phyloP scores from a whole-genome alignment of 1,284 basidiomycete species.

The Leccinum subrobustum region DNA sequence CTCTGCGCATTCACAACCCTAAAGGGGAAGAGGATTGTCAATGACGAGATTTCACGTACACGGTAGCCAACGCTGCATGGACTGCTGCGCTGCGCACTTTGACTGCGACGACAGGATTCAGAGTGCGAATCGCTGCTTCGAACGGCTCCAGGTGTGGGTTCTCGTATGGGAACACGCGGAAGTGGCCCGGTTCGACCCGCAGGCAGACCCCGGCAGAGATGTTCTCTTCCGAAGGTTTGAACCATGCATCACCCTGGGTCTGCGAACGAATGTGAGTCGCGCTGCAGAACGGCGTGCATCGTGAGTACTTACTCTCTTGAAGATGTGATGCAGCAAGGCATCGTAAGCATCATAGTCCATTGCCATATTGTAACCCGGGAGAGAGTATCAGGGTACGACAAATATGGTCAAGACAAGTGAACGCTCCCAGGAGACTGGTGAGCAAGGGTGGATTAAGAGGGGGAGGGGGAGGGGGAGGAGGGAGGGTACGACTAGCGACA shows the following conservation, averaged over 20 bases:
- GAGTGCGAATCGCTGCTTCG: slow-evolving; percentile 64
- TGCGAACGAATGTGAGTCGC: slow-evolving; percentile 21
- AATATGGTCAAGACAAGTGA: slow-evolving; percentile 21
- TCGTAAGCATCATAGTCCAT: slow-evolving; percentile 38
- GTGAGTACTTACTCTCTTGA: slow-evolving; percentile 21
- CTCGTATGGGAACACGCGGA: slow-evolving; percentile 74
- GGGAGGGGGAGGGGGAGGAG: neutral
- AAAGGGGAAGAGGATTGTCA: neutral
- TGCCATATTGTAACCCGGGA: slow-evolving; percentile 18
- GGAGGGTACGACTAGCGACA: slow-evolving; percentile 3
- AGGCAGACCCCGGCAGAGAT: slow-evolving; percentile 60
- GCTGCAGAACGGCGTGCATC: neutral
- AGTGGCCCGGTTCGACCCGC: slow-evolving; percentile 58
- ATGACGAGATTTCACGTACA: slow-evolving; percentile 38
- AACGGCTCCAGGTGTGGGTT: slow-evolving; percentile 65
- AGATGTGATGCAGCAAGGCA: slow-evolving; percentile 34
- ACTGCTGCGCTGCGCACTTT: slow-evolving; percentile 78
- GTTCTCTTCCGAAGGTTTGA: slow-evolving; percentile 47
- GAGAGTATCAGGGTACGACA: slow-evolving; percentile 21
- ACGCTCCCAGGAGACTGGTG: slow-evolving; percentile 3
- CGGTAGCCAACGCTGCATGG: slow-evolving; percentile 67
- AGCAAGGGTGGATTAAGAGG: neutral
- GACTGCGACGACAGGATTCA: slow-evolving; percentile 81
- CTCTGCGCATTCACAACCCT: neutral
- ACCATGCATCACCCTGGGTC: slow-evolving; percentile 59